Conservation (phyloP, 2,329 filamentous ascomycete species). For the Colletotrichum sp. region DNA sequence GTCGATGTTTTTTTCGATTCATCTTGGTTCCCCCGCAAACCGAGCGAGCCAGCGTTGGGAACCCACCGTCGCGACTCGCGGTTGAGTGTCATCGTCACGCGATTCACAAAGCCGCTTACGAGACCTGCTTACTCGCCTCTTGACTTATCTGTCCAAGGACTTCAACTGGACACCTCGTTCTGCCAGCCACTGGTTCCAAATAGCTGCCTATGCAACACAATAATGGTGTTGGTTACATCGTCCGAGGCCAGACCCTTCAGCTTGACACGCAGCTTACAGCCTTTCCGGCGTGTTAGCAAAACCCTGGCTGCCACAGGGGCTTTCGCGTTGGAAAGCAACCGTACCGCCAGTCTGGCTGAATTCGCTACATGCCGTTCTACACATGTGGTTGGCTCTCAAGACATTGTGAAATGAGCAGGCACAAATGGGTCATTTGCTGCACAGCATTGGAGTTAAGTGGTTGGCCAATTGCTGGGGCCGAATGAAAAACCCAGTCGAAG, state of each 20-base stretch:
- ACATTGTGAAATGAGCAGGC: not conserved
- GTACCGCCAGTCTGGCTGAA: not conserved
- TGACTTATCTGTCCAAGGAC: not conserved
- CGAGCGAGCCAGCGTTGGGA: not conserved
- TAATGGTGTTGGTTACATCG: not conserved
- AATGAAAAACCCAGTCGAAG: not conserved
- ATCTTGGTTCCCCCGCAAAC: not conserved
- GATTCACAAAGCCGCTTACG: not conserved
- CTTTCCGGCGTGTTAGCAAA: not conserved
- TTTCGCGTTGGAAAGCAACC: not conserved
- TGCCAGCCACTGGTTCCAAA: not conserved
- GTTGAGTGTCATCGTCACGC: not conserved
- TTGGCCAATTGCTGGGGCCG: not conserved
- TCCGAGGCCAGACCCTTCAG: not conserved
- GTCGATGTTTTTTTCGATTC: not conserved
- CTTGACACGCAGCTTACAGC: slow-evolving; percentile 2
- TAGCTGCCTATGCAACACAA: not conserved
- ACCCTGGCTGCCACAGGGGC: not conserved
- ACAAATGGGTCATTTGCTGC: not conserved
- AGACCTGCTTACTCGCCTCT: not conserved
- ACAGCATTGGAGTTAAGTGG: not conserved
- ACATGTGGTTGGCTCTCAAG: not conserved
- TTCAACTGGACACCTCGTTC: not conserved
- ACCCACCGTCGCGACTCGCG: not conserved
- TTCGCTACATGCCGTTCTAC: not conserved